Evolutionary conservation across 1,284 basidiomycete species (phyloP), one percentile per base, ranked within the genome.

Genomic region (Gomphus sp.): DNA sequence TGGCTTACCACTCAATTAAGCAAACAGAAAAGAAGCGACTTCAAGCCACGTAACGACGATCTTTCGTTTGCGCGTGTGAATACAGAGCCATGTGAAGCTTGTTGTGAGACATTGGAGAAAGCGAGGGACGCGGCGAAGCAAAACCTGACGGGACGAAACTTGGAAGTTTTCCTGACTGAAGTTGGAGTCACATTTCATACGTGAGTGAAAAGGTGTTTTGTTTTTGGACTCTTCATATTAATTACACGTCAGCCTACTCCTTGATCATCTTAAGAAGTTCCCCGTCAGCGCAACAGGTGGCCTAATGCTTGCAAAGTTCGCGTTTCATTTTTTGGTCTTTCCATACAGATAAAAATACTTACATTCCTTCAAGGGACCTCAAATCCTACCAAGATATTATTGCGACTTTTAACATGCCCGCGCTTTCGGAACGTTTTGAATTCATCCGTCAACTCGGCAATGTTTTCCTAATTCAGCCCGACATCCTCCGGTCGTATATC

Each of bases 391-490:
- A 99, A 77, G 97, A 99, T 66, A 84, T 84, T 2, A 85, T 98
- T 63, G 76, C 80, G 61, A 84, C 82, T 12, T 98, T 96, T 72
- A 79, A 80, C 36, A 87, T 97, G 47, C 80, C 91, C 1, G 80
- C 90, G 1, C 78, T 99, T 3, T 85, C 88, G 62, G 96, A 98
- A 71, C 92, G 97, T 18, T 99, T 97, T 75, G 97, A 99, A 69
- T 98, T 99, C 79, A 87, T 99, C 64, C 89, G 96, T 50, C 95
- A 99, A 72, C 85, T 99, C 1, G 97, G 97, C 66, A 97, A 98
- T 69, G 82, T 96, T 60, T 99, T 98, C 79, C 87, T 98, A 64
- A 91, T 98, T 50, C 88, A 87, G 61, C 93, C 94, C 4, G 92
- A 96, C 62, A 92, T 93, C 60, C 80, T 98, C 63, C 91, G 90